Evolutionary conservation across 495 filamentous ascomycete genomes (phyloP).

Genomic region (Xylaria scruposa): DNA sequence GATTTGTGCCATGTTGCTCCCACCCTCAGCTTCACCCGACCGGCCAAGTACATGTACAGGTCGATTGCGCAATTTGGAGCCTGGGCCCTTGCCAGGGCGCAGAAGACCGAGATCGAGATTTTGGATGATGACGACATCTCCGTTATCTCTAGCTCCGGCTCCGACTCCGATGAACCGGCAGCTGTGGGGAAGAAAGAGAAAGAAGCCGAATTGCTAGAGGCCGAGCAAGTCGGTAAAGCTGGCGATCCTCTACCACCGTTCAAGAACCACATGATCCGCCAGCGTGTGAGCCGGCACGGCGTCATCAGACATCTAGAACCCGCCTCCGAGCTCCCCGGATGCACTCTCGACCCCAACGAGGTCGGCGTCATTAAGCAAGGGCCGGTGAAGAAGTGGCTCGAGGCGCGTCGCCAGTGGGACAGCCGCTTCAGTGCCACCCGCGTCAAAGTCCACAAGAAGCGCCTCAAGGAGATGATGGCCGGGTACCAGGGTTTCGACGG

Average conservation of each 20-base stretch:
- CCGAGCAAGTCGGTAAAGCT: constrained; percentile 68
- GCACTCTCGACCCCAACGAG: constrained; percentile 64
- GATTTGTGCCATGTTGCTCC: constrained; percentile 91
- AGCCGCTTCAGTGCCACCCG: constrained; percentile 69
- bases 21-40: constrained; percentile 88
- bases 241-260: constrained; percentile 83
- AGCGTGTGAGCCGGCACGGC: constrained; percentile 80
- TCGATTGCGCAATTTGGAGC: constrained; percentile 90
- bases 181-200: constrained; percentile 31
- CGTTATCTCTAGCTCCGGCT: constrained; percentile 67
- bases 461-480: constrained; percentile 70
- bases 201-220: constrained; percentile 11
- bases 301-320: constrained; percentile 69
- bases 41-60: constrained; percentile 93
- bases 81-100: constrained; percentile 85
- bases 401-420: constrained; percentile 73
- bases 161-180: constrained; percentile 50
- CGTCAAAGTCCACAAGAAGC: constrained; percentile 69
- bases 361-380: constrained; percentile 81
- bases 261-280: constrained; percentile 86
- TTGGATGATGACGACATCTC: constrained; percentile 78
- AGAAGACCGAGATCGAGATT: constrained; percentile 79
- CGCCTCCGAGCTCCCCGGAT: constrained; percentile 63
- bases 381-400: constrained; percentile 84
- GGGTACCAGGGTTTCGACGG: constrained; percentile 75